Base-by-base conservation (phyloP, 2,329 filamentous ascomycete species). In the Phialocephala sp. region DNA sequence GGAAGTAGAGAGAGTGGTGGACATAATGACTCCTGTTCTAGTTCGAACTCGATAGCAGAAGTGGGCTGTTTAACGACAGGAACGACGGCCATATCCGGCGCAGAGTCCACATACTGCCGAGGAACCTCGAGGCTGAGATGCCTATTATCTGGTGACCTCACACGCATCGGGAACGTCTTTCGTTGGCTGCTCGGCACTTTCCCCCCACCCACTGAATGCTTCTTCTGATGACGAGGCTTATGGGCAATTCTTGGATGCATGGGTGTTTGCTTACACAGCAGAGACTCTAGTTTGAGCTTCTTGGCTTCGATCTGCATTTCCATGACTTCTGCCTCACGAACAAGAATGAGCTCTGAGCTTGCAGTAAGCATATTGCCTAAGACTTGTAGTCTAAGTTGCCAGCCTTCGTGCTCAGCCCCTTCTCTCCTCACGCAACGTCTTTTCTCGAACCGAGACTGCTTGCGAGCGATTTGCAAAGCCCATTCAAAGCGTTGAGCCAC, bases 401-500 rank as follows among this genome's bases (percentile, higher is more conserved):
- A 15, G 18, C 22, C n/a, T n/a, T 54, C 3, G 22, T 35, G 50
- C 14, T 32, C 27, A 12, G 22, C 27, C 32, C 8, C 1, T 35
- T 35, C 18, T 27, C 14, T 54, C 12, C 50, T 54, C 9, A 12
- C 14, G 12, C 15, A 11, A 27, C 50, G 50, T 27, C 14, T 35
- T 9, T 54, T 14, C 50, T 54, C 27, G 8, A n/a, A 5, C 11
- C 22, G 50, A n/a, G 50, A 4, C 11, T 32, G 14, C 50, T 54
- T 54, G 4, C 50, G 50, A 54, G 11, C 24, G 11, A 54, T 27
- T 35, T 54, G 50, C 50, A 35, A 15, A 54, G 50, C 50, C 50
- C 50, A 54, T 35, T 54, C 50, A 32, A 15, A 18, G 24, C 24
- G 50, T 22, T 54, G 50, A 35, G 18, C 24, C 1, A n/a, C 9